These are phyloP conservation scores for Circinella minor DNA, from an alignment of 371 early-diverging fungal genomes.

Conservation along the genomic window DNA sequence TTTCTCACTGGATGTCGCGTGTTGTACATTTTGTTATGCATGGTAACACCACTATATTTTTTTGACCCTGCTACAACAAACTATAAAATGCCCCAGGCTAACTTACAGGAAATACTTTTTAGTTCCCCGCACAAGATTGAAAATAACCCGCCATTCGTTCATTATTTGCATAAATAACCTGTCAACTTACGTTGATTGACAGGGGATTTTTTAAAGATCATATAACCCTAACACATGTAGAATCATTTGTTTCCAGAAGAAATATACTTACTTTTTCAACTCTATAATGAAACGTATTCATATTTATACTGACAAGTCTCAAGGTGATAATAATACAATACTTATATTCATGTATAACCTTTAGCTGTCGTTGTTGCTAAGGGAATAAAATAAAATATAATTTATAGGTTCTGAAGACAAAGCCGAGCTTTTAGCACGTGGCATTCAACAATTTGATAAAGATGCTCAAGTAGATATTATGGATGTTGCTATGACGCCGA, in stretches of 20 bases:
- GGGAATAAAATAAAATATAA: too few species aligned
- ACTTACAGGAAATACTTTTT: too few species aligned
- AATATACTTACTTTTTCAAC: neutral
- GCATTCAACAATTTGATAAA: conserved; percentile 14
- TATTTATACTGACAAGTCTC: conserved; percentile 31
- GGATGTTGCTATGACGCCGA: conserved; percentile 21
- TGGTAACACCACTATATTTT: conserved; percentile 3
- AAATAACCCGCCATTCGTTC: neutral
- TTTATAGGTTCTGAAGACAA: conserved; percentile 15
- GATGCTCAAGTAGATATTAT: conserved; percentile 24
- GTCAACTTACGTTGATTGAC: neutral
- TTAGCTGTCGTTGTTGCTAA: too few species aligned
- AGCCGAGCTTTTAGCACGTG: conserved; percentile 23
- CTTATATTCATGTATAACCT: too few species aligned
- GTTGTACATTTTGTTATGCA: neutral
- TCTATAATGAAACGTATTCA: conserved; percentile 11
- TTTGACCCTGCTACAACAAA: too few species aligned
- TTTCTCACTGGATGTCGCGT: too few species aligned
- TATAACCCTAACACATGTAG: neutral
- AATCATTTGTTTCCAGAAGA: neutral
- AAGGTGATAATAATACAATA: conserved; percentile 2
- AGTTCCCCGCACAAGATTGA: too few species aligned
- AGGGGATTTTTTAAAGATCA: neutral
- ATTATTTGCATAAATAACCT: conserved; percentile 7
- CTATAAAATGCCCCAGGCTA: too few species aligned